A percentile compares a stretch with the other conserved stretches of the same genome.
phyloP scores from a whole-genome alignment of 2,329 filamentous ascomycete genomes.

The Pseudocercospora vitis region DNA sequence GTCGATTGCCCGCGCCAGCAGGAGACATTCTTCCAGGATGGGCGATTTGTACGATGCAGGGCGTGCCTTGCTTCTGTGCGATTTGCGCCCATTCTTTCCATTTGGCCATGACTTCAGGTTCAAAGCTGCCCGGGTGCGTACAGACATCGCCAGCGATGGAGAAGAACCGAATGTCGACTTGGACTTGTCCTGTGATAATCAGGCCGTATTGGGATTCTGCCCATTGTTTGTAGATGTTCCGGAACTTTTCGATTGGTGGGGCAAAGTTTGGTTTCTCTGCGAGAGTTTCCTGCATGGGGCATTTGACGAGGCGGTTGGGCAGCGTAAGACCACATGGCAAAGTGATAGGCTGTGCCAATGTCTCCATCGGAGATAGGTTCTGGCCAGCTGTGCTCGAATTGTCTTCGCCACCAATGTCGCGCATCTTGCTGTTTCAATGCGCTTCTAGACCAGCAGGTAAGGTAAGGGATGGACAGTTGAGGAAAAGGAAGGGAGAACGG shows the following conservation, averaged over 20 bases:
- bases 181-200: slow-evolving; percentile 47
- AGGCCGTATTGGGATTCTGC: slow-evolving; percentile 45
- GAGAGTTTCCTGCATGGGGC: slow-evolving; percentile 46
- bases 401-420: slow-evolving; percentile 11
- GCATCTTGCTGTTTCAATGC: slow-evolving; percentile 7
- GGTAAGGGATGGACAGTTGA: background rate
- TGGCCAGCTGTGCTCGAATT: background rate
- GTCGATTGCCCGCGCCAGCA: slow-evolving; percentile 41
- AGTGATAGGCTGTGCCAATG: slow-evolving; percentile 28
- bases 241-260: slow-evolving; percentile 47
- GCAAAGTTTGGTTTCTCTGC: slow-evolving; percentile 36
- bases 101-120: slow-evolving; percentile 29
- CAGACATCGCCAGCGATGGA: slow-evolving; percentile 37
- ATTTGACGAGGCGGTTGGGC: slow-evolving; percentile 46
- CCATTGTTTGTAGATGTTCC: slow-evolving; percentile 55
- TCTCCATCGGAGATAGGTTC: slow-evolving; percentile 20
- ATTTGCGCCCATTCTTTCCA: slow-evolving; percentile 40
- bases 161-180: slow-evolving; percentile 48
- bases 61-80: slow-evolving; percentile 44
- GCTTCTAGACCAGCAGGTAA: background rate
- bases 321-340: slow-evolving; percentile 36
- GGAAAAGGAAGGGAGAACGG: background rate
- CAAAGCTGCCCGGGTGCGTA: slow-evolving; percentile 29
- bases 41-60: slow-evolving; percentile 46
- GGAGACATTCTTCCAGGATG: slow-evolving; percentile 50